phyloP scores from a whole-genome alignment of 2,329 filamentous ascomycete species.

The Diplodia sapinea region DNA sequence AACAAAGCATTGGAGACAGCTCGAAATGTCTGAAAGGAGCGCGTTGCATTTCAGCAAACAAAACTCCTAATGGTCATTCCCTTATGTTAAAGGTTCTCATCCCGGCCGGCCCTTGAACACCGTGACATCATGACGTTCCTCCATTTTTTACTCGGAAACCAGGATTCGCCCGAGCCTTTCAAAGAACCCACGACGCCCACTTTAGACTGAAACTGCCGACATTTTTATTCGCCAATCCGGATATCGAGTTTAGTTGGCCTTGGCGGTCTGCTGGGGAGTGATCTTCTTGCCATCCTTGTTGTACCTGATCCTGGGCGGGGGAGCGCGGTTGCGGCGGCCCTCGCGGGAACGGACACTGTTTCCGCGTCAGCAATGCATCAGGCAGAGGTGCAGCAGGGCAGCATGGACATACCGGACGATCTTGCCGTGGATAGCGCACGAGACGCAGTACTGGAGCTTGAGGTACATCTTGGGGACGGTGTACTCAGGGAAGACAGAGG shows the following conservation, averaged over 20 bases:
- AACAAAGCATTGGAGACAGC: background rate
- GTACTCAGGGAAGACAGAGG: slow-evolving; percentile 99
- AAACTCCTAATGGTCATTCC: slow-evolving; percentile 16
- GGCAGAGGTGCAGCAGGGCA: background rate
- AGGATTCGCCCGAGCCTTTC: slow-evolving; percentile 14
- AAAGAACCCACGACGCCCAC: slow-evolving; percentile 29
- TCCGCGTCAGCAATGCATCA: slow-evolving; percentile 9
- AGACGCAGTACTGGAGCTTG: slow-evolving; percentile 99
- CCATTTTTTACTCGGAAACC: slow-evolving; percentile 29
- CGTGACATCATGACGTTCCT: slow-evolving; percentile 31
- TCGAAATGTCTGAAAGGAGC: background rate
- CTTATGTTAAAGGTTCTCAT: slow-evolving; percentile 27
- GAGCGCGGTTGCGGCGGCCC: slow-evolving; percentile 98
- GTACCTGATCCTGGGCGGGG: slow-evolving; percentile 96
- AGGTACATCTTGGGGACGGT: slow-evolving; percentile 99
- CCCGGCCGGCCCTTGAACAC: slow-evolving; percentile 31
- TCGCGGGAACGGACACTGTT: slow-evolving; percentile 92
- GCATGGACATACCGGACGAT: slow-evolving; percentile 91
- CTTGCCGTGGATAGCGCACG: slow-evolving; percentile 99
- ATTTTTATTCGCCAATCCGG: slow-evolving; percentile 10
- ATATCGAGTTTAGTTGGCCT: slow-evolving; percentile 49
- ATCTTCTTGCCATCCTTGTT: slow-evolving; percentile 99
- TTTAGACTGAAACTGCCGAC: slow-evolving; percentile 3
- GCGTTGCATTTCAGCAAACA: slow-evolving; percentile 13
- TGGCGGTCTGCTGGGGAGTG: slow-evolving; percentile 79